Conservation (phyloP, 169 alveolate genomes). For the Babesia gibsoni region DNA sequence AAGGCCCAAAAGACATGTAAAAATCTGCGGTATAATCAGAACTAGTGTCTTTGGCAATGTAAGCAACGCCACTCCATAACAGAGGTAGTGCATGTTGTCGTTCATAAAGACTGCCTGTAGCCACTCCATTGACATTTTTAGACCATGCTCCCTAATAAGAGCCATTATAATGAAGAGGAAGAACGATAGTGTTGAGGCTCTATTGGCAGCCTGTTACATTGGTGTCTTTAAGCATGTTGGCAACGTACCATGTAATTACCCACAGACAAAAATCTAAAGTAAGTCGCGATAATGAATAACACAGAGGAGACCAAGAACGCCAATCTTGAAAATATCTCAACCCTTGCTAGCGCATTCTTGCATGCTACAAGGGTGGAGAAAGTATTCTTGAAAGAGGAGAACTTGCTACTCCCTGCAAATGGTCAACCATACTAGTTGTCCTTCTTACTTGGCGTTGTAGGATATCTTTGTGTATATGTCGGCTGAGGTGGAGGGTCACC, state of each 20-base stretch:
- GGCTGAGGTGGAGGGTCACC: constrained; percentile 33
- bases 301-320: constrained; percentile 13
- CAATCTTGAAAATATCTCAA: constrained; percentile 21
- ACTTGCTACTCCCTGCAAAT: too few relatives aligned
- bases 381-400: too few relatives aligned
- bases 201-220: constrained; percentile 5
- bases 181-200: constrained; percentile 8
- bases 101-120: not conserved
- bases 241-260: not conserved
- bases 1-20: constrained; percentile 47
- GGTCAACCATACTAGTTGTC: too few relatives aligned
- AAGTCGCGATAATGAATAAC: not conserved
- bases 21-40: constrained; percentile 10
- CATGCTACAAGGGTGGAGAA: not conserved
- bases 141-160: constrained; percentile 27
- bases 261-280: not conserved
- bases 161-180: constrained; percentile 39
- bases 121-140: constrained; percentile 14
- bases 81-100: constrained; percentile 28
- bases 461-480: too few relatives aligned
- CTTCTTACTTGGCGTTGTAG: not conserved
- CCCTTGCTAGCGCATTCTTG: not conserved
- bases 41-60: constrained; percentile 16
- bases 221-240: not conserved
- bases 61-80: constrained; percentile 21